Evolutionary conservation across 2,329 filamentous ascomycete species (phyloP).

Genomic region (Biscogniauxia marginata): DNA sequence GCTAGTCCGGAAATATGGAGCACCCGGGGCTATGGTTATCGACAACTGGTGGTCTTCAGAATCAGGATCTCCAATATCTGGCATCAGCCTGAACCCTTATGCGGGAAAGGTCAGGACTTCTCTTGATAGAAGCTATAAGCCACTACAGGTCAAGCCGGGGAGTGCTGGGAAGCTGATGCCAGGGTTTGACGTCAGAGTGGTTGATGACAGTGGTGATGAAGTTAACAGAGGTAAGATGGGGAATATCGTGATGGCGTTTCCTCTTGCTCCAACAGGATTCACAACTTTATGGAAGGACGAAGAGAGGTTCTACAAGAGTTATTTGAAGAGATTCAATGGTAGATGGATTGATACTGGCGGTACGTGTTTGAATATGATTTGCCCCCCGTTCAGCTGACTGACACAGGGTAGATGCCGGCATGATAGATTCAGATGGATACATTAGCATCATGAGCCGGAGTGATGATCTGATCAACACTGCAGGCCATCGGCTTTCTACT

Average conservation of each 20-base stretch:
- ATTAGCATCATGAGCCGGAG: constrained; percentile 63
- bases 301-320: constrained; percentile 80
- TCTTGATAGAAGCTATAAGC: constrained; percentile 36
- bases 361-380: constrained; percentile 14
- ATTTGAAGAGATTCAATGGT: constrained; percentile 77
- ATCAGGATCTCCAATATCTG: constrained; percentile 57
- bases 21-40: constrained; percentile 56
- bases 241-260: constrained; percentile 83
- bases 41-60: constrained; percentile 65
- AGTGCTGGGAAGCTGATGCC: constrained; percentile 90
- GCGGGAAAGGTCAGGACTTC: constrained; percentile 54
- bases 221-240: constrained; percentile 75
- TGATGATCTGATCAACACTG: constrained; percentile 95
- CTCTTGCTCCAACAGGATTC: constrained; percentile 82
- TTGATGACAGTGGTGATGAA: constrained; percentile 76
- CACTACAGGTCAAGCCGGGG: constrained; percentile 70
- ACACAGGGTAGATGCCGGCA: constrained; percentile 63
- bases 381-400: constrained; percentile 1
- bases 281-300: constrained; percentile 84
- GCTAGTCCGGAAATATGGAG: constrained; percentile 66
- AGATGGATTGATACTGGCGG: constrained; percentile 83
- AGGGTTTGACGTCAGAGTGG: constrained; percentile 82
- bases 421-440: constrained; percentile 74
- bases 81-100: constrained; percentile 54
- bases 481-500: constrained; percentile 85